Conservation (phyloP, 169 alveolate species). For the Cryptosporidium viatorum region DNA sequence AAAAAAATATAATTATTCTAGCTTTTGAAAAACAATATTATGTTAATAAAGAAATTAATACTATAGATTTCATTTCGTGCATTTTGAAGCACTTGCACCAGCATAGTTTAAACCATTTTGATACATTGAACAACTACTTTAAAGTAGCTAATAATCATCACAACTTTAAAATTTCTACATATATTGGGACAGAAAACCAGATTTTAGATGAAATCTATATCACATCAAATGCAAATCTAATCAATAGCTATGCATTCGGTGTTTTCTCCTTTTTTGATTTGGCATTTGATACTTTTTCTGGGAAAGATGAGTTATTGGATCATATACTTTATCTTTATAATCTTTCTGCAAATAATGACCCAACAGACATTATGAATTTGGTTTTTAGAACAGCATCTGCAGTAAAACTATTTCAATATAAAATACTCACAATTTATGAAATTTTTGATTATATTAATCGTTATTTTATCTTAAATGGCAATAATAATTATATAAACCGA, state of each 20-base stretch:
- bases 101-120: background rate
- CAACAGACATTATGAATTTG: conserved; percentile 5
- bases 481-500: background rate
- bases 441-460: conserved; percentile 11
- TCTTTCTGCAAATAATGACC: background rate
- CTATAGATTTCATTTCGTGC: conserved; percentile 7
- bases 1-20: background rate
- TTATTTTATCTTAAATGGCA: background rate
- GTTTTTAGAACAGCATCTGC: conserved; percentile 30
- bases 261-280: conserved; percentile 49
- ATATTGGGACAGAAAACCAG: background rate
- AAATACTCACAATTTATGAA: conserved; percentile 3
- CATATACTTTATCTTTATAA: conserved; percentile 20
- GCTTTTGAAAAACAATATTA: conserved; percentile 15
- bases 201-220: background rate
- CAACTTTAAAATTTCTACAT: conserved; percentile 7
- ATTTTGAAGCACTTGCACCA: conserved; percentile 21
- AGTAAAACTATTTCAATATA: conserved; percentile 4
- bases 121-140: conserved; percentile 26
- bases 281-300: conserved; percentile 24
- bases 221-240: background rate
- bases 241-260: conserved; percentile 41
- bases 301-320: conserved; percentile 13
- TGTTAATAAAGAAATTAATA: conserved; percentile 18
- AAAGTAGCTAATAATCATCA: background rate